phyloP scores from a whole-genome alignment of 306 rosid genomes.

The Cotoneaster glaucophyllus region DNA sequence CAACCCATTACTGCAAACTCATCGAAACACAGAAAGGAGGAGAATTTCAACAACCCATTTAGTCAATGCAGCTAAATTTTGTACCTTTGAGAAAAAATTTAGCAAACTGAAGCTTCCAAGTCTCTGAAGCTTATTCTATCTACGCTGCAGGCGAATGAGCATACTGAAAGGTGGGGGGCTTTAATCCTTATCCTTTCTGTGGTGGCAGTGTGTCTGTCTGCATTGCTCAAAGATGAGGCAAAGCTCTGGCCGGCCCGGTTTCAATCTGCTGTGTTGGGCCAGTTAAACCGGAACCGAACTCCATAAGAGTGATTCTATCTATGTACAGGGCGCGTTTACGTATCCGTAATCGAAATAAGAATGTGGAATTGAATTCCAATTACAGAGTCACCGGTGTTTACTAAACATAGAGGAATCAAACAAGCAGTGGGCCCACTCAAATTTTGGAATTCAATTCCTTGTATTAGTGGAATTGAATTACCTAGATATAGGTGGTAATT shows the following conservation, averaged over 20 bases:
- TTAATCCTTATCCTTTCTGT: constrained; percentile 69
- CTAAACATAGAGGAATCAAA: too few relatives aligned
- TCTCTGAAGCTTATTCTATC: constrained; percentile 24
- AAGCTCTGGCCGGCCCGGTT: constrained; percentile 14
- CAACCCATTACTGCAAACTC: constrained; percentile 18
- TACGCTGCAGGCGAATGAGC: constrained; percentile 26
- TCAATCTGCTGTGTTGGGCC: neutral
- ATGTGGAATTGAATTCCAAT: too few relatives aligned
- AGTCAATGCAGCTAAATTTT: neutral
- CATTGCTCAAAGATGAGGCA: constrained; percentile 15
- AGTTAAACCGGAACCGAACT: neutral
- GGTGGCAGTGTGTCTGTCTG: neutral
- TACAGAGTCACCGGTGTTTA: too few relatives aligned
- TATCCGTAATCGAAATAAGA: too few relatives aligned
- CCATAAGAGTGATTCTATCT: neutral
- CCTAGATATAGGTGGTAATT: too few relatives aligned
- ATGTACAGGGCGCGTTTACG: too few relatives aligned
- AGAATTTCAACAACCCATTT: constrained; percentile 2
- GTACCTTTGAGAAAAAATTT: constrained; percentile 3
- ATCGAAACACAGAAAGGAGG: constrained; percentile 9
- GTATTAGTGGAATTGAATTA: too few relatives aligned
- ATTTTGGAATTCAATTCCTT: too few relatives aligned
- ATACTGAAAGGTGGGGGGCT: constrained; percentile 63
- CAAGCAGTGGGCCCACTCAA: too few relatives aligned
- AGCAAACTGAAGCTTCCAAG: neutral